A percentile compares a stretch with the other conserved stretches of the same genome.
Evolutionary conservation across 1,139 yeast genomes (phyloP).

Genomic region (Candida tropicalis): DNA sequence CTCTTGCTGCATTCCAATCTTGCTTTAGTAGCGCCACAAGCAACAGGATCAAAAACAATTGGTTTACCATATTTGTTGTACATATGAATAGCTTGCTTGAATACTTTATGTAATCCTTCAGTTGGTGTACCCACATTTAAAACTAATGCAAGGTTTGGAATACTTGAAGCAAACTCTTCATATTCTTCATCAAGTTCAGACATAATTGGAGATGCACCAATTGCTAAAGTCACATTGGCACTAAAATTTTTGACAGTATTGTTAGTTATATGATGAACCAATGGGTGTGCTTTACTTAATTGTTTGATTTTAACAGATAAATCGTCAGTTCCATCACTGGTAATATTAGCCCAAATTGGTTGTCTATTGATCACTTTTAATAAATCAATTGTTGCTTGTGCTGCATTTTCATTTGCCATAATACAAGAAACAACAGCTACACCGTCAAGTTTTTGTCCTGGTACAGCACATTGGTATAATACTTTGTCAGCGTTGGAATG

Average conservation of each 20-base stretch:
- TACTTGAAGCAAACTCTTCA: constrained; percentile 58
- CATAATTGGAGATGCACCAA: constrained; percentile 92
- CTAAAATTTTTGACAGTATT: constrained; percentile 86
- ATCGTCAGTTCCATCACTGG: constrained; percentile 7
- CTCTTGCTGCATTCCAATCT: constrained; percentile 52
- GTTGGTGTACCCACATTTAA: constrained; percentile 80
- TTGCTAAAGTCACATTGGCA: constrained; percentile 85
- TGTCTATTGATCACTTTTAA: constrained; percentile 18
- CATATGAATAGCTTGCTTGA: constrained; percentile 53
- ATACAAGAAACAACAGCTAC: constrained; percentile 86
- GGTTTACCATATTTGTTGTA: constrained; percentile 64
- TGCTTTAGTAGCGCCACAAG: constrained; percentile 77
- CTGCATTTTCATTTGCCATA: constrained; percentile 69
- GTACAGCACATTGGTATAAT: constrained; percentile 49
- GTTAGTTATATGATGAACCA: constrained; percentile 89
- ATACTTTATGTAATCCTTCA: constrained; percentile 43
- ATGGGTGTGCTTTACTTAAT: constrained; percentile 40
- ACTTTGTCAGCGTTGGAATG: constrained; percentile 63
- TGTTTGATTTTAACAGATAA: constrained; percentile 4
- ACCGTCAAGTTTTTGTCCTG: constrained; percentile 64
- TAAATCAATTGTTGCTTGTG: constrained; percentile 48
- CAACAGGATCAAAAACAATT: constrained; percentile 88
- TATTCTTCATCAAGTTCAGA: constrained; percentile 76
- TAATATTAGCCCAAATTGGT: constrained; percentile 18
- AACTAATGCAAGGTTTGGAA: constrained; percentile 58